Evolutionary conservation across 495 filamentous ascomycete genomes (phyloP).

Genomic region (Tetracladium setigerum): DNA sequence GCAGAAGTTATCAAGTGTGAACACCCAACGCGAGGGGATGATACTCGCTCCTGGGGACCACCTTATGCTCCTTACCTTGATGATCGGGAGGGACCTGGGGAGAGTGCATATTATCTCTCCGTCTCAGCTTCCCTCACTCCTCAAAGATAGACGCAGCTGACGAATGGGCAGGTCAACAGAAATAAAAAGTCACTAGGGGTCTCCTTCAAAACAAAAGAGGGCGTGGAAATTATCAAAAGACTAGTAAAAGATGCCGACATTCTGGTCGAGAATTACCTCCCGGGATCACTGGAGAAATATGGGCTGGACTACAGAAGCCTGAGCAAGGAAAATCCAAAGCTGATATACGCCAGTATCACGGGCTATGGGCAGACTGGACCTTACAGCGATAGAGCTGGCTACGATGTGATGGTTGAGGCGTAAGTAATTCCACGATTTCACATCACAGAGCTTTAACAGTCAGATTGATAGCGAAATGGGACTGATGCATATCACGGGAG

Average conservation of each 20-base stretch:
- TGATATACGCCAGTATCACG: slow-evolving; percentile 55
- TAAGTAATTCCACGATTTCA: background rate
- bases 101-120: slow-evolving; percentile 87
- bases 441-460: background rate
- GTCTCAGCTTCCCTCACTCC: slow-evolving; percentile 35
- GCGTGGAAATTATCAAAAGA: slow-evolving; percentile 76
- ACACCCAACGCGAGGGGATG: slow-evolving; percentile 82
- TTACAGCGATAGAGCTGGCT: slow-evolving; percentile 79
- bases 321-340: slow-evolving; percentile 62
- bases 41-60: slow-evolving; percentile 91
- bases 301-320: slow-evolving; percentile 75
- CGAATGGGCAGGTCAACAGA: slow-evolving; percentile 59
- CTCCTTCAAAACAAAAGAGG: slow-evolving; percentile 73
- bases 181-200: slow-evolving; percentile 92
- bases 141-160: background rate
- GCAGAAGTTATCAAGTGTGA: slow-evolving; percentile 95
- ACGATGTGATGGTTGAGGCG: slow-evolving; percentile 98
- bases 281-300: slow-evolving; percentile 81
- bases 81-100: slow-evolving; percentile 53
- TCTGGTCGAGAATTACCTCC: slow-evolving; percentile 92
- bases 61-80: slow-evolving; percentile 71
- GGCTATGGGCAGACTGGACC: slow-evolving; percentile 82
- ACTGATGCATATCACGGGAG: slow-evolving; percentile 93
- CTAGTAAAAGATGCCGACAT: slow-evolving; percentile 81
- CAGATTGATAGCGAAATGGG: slow-evolving; percentile 61